Conservation (phyloP, 78 protist genomes). For the Dictyostelium firmibasis region DNA sequence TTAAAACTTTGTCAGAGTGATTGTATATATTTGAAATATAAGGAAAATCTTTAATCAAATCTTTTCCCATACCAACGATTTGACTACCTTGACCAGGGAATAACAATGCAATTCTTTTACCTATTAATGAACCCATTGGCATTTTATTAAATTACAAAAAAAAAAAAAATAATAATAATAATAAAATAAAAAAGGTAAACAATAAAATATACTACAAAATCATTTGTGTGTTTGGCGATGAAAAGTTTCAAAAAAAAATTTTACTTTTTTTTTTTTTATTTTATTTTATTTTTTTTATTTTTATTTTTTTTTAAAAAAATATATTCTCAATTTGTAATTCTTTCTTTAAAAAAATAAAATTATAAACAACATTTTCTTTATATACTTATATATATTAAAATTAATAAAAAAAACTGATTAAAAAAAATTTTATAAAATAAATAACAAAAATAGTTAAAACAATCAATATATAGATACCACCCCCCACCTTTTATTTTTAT, state of each 20-base stretch:
- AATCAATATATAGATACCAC: too few relatives aligned
- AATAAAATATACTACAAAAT: not conserved
- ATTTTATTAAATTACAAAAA: not conserved
- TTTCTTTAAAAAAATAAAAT: too few relatives aligned
- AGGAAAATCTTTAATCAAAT: slow-evolving; percentile 9
- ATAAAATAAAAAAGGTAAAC: not conserved
- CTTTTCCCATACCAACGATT: slow-evolving; percentile 60
- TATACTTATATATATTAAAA: too few relatives aligned
- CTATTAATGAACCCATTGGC: not conserved
- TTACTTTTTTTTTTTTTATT: too few relatives aligned
- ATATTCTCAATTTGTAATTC: too few relatives aligned
- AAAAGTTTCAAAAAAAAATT: not conserved
- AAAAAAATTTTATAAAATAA: too few relatives aligned
- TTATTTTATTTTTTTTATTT: too few relatives aligned
- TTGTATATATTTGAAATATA: not conserved
- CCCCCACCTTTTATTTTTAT: not conserved
- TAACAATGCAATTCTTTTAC: slow-evolving; percentile 18
- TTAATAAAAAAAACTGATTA: too few relatives aligned
- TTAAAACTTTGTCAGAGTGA: slow-evolving; percentile 25
- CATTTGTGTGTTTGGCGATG: not conserved
- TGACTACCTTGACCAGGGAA: slow-evolving; percentile 70
- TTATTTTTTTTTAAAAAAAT: too few relatives aligned
- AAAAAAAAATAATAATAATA: not conserved
- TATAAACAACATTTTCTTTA: too few relatives aligned
- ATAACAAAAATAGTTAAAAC: not conserved